Evolutionary conservation across 768 basidiomycete genomes (phyloP).

Genomic region (Amanita fuliginea): DNA sequence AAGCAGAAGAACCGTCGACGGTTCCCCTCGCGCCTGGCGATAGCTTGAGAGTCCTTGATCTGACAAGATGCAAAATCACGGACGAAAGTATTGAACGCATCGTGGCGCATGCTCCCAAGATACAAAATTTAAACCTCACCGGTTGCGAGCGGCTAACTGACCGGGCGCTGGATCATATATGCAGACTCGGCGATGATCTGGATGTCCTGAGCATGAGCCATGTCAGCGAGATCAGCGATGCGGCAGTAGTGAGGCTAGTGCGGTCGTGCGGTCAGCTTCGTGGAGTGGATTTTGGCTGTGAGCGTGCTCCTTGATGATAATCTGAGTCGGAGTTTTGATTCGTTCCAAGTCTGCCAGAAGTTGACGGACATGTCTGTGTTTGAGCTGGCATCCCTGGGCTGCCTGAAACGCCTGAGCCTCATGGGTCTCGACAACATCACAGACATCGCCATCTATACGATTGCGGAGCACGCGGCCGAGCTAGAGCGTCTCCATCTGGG

Average conservation of each 20-base stretch:
- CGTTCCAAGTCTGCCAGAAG: constrained; percentile 54
- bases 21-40: constrained; percentile 55
- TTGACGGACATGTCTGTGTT: constrained; percentile 80
- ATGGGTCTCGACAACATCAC: constrained; percentile 77
- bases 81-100: constrained; percentile 73
- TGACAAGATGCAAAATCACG: constrained; percentile 65
- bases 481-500: constrained; percentile 80
- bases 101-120: constrained; percentile 60
- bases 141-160: constrained; percentile 74
- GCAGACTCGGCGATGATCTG: constrained; percentile 61
- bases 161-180: constrained; percentile 53
- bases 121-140: constrained; percentile 67
- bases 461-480: constrained; percentile 58
- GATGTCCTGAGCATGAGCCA: constrained; percentile 77
- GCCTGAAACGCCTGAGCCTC: constrained; percentile 67
- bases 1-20: constrained; percentile 23
- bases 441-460: constrained; percentile 69
- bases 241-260: constrained; percentile 54
- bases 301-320: constrained; percentile 19
- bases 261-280: constrained; percentile 62
- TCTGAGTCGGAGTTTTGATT: background rate
- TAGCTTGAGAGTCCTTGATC: constrained; percentile 68
- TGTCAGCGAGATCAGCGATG: constrained; percentile 71
- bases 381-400: constrained; percentile 61
- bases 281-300: constrained; percentile 83